phyloP scores from a whole-genome alignment of 495 filamentous ascomycete genomes.

The Penicillium simplicissimum region DNA sequence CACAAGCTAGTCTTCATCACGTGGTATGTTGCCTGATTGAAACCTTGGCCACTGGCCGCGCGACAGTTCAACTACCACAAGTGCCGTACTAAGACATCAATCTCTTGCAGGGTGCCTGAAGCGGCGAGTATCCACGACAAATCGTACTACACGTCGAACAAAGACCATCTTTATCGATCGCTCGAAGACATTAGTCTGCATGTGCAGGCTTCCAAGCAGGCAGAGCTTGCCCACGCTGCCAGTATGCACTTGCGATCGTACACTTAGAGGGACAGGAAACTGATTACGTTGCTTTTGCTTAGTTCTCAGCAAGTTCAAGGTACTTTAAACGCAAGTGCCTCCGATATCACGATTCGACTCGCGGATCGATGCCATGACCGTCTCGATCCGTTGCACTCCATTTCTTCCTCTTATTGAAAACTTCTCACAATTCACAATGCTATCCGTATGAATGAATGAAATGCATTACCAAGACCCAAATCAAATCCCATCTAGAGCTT shows the following conservation, averaged over 20 bases:
- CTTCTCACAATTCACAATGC: neutral
- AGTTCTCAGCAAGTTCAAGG: conserved; percentile 1
- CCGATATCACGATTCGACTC: neutral
- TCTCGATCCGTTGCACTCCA: neutral
- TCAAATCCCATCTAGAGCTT: neutral
- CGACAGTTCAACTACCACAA: neutral
- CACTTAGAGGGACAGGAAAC: neutral
- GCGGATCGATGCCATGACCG: neutral
- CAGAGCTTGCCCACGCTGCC: conserved; percentile 20
- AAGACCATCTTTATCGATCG: conserved; percentile 24
- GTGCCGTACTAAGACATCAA: neutral
- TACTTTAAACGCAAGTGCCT: neutral
- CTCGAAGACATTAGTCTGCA: conserved; percentile 26
- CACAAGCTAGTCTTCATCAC: conserved; percentile 27
- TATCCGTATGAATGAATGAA: neutral
- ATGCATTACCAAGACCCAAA: neutral
- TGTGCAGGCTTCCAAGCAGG: conserved; percentile 22
- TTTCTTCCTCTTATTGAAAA: neutral
- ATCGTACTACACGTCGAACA: conserved; percentile 25
- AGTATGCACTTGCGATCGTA: conserved; percentile 16
- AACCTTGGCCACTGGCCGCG: neutral
- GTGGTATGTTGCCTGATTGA: conserved; percentile 18
- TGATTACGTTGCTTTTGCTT: neutral
- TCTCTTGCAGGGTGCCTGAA: conserved; percentile 21
- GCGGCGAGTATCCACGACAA: conserved; percentile 22